Evolutionary conservation across 805 yeast species (phyloP), one percentile per base, ranked within the genome.

Genomic region (Nakazawaea siamensis): DNA sequence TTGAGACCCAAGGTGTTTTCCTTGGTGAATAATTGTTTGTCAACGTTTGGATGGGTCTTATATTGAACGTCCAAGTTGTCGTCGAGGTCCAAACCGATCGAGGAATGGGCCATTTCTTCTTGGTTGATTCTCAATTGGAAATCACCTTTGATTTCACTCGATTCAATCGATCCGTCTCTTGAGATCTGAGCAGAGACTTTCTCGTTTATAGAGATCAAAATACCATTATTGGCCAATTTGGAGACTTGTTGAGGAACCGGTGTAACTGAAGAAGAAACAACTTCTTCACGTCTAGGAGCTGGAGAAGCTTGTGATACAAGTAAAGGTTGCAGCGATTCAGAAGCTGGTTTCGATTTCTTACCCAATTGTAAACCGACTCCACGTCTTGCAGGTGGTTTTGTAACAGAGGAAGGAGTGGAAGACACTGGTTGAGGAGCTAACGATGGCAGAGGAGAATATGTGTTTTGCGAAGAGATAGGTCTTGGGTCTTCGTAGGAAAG

Each of bases 21-120:
- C 11, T 69, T 54, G 29, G 70, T 66, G 57, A 90, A 92, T 50
- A 73, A 57, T 27, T 62, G 63, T 51, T 83, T 80, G 61, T 92
- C 97, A 45, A 92, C 94, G 54, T 90, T 88, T 43, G 98, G 98
- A 64, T 92, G 96, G 12, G 97, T 87, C 58, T 88, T 88, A 65
- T 73, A 92, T 52, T 80, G 87, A 43, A 62, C 74, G 25, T 65
- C 57, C 12, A 68, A 58, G 27, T 64, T 59, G 20, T 70, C 68
- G 16, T 59, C 64, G 27, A 76, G 66, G 27, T 63, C 56, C 44
- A 88, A 62, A 42, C 70, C 51, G 40, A 92, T 68, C 52, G 72
- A 73, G 37, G 86, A 72, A 46, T 70, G 71, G 11, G 94, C 76
- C 44, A 79, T 66, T 26, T 68, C 72, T n/a, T 81, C 64, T 49